Evolutionary conservation across 345 rosid genomes (phyloP).

Genomic region (Citrus cavaleriei): DNA sequence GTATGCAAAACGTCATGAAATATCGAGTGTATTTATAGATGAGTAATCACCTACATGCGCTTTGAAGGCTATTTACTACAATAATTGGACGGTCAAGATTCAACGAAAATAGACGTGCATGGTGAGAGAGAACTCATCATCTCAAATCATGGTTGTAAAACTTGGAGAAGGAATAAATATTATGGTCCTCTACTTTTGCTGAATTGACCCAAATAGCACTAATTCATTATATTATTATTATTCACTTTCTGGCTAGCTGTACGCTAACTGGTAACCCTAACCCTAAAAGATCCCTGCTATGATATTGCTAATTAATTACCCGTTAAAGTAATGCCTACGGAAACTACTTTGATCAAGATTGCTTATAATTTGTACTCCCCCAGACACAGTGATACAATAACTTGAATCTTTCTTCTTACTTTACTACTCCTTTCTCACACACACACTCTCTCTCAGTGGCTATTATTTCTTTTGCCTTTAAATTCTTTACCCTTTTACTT

Average conservation of each 20-base stretch:
- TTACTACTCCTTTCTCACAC: background rate
- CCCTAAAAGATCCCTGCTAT: background rate
- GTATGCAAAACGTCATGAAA: background rate
- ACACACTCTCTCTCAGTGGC: background rate
- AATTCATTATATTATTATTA: background rate
- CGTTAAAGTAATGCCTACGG: constrained; percentile 1
- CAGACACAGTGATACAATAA: background rate
- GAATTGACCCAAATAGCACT: constrained; percentile 16
- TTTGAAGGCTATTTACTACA: background rate
- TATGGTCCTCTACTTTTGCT: constrained; percentile 30
- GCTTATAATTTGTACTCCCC: background rate
- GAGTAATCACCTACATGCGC: background rate
- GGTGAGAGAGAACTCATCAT: background rate
- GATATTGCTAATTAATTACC: background rate
- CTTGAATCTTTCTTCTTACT: background rate
- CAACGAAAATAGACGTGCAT: constrained; percentile 4
- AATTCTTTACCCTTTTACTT: background rate
- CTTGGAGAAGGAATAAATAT: constrained; percentile 24
- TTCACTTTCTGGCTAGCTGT: background rate
- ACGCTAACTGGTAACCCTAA: background rate
- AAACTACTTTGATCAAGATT: background rate
- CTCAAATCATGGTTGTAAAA: constrained; percentile 7
- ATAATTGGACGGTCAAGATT: constrained; percentile 29
- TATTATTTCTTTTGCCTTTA: too few species aligned
- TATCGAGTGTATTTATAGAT: constrained; percentile 12